phyloP scores from a whole-genome alignment of 2,329 filamentous ascomycete genomes.

The Teratosphaeria viscida region DNA sequence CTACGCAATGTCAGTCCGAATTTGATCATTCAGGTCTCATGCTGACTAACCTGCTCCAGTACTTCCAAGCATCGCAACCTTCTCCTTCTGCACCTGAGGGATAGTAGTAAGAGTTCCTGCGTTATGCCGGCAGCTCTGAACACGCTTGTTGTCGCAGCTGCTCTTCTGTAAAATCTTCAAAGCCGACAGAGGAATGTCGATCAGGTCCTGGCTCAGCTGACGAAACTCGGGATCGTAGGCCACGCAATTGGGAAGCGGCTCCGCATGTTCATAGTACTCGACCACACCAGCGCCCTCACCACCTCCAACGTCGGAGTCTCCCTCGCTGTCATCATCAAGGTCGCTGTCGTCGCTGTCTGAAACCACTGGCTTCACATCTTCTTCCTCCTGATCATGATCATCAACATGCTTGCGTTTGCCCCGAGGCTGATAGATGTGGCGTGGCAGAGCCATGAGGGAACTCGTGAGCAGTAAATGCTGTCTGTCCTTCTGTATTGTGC shows the following conservation, averaged over 20 bases:
- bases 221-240: conserved; percentile 4
- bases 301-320: conserved; percentile 1
- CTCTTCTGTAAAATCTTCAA: not conserved
- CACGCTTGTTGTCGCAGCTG: not conserved
- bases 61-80: not conserved
- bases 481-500: too few relatives aligned
- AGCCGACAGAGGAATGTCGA: not conserved
- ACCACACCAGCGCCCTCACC: not conserved
- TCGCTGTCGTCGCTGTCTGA: not conserved
- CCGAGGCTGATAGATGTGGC: too few relatives aligned
- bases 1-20: not conserved
- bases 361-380: not conserved
- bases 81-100: not conserved
- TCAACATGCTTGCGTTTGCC: too few relatives aligned
- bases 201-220: not conserved
- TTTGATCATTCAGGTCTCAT: too few relatives aligned
- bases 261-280: not conserved
- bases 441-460: too few relatives aligned
- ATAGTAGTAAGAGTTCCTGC: not conserved
- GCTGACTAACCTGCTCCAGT: not conserved
- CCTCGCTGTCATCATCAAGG: not conserved
- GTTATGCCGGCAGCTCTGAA: not conserved
- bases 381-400: not conserved
- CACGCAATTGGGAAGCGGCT: conserved; percentile 4
- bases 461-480: too few relatives aligned